phyloP scores from a whole-genome alignment of 2,329 filamentous ascomycete genomes.

The Fusarium virguliforme region DNA sequence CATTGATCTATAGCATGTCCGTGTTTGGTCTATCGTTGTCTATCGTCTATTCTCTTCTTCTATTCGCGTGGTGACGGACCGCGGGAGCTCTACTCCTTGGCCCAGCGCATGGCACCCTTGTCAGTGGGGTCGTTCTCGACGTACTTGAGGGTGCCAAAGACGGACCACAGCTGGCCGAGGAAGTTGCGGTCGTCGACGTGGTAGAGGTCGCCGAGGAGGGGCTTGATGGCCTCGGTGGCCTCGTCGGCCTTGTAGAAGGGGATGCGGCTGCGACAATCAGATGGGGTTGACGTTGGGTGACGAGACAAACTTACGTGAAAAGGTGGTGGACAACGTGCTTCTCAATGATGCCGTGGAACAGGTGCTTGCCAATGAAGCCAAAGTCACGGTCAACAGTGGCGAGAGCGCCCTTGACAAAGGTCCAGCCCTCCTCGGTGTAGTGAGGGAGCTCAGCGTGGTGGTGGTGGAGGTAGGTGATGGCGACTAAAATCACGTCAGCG shows the following conservation, averaged over 20 bases:
- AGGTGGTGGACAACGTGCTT: conserved; percentile 76
- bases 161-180: conserved; percentile 51
- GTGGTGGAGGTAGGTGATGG: conserved; percentile 84
- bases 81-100: conserved; percentile 47
- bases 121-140: conserved; percentile 50
- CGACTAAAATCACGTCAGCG: conserved; percentile 63
- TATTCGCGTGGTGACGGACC: conserved; percentile 6
- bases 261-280: conserved; percentile 48
- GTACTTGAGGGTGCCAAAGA: conserved; percentile 52
- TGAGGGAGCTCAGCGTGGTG: conserved; percentile 68
- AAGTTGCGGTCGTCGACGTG: conserved; percentile 62
- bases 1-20: conserved; percentile 33
- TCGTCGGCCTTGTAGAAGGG: conserved; percentile 67
- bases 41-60: conserved; percentile 34
- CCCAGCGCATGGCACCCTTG: conserved; percentile 48
- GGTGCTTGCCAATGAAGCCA: conserved; percentile 73
- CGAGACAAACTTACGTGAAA: conserved; percentile 57
- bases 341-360: conserved; percentile 75
- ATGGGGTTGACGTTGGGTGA: background rate
- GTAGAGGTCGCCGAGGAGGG: conserved; percentile 93
- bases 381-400: conserved; percentile 76
- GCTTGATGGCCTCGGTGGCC: conserved; percentile 79
- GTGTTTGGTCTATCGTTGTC: conserved; percentile 36
- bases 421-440: conserved; percentile 69
- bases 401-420: conserved; percentile 72